Evolutionary conservation across 306 rosid genomes (phyloP), one percentile per base, ranked within the genome.

Genomic region (Nissolia schottii): DNA sequence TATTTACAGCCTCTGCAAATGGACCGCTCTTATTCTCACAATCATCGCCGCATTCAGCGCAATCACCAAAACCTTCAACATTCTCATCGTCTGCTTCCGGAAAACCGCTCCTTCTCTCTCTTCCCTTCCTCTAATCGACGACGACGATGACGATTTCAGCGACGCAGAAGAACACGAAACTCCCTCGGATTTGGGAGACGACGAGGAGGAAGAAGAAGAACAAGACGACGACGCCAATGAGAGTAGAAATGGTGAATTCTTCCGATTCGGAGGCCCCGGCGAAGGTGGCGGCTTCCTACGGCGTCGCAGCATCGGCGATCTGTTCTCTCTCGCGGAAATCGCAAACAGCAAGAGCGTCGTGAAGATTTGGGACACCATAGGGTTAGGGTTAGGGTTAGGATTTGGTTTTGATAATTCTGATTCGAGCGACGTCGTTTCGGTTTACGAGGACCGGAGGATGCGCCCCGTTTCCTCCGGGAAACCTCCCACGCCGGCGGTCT

Each of bases 321-420:
- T 80, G 4, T 86, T 91, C 43, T 82, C 93, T 3, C 85, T 93
- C 75, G 62, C 92, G 1, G 99, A 94, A 34, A 82, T 89, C 4
- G 77, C 83, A 2, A 64, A 77, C 45, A 83, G 85, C 2, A 77
- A 74, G 64, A 87, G 84, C 82, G 98, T 93, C 4, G 98, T 93
- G 8, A 87, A 93, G 46, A 79, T 91, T 5, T 91, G 98, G 97
- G 97, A 89, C 11, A 66, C 75, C 23, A 35, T 87, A 28, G 90
- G 86, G 3, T 64, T 58, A 22, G 83, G 79, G 27, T 73, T 87
- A 11, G 88, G 83, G 2, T 70, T 59, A 24, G 82, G 67, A 40
- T 81, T 37, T 0, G 82, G 67, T 46, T 81, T 37, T 0, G 78
- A 74, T 0, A 67, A 51, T 34, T 60, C 5, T 10, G 56, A 58